Percentiles rank a stretch among this genome's conserved stretches.
Conservation (phyloP, 805 yeast species). For the Kurtzmaniella cleridarum region DNA sequence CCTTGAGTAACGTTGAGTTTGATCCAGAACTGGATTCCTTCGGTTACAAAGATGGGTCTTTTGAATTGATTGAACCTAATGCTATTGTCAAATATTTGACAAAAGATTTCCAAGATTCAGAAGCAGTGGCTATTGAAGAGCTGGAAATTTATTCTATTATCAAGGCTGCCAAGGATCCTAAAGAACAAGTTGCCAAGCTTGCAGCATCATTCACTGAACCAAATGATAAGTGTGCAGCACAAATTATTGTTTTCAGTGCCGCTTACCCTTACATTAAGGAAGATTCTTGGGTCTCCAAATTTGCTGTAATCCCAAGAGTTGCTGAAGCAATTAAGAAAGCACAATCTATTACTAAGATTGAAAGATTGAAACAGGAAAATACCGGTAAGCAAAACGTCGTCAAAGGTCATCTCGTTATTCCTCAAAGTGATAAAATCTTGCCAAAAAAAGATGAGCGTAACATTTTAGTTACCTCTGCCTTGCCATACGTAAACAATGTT, state of each 20-base stretch:
- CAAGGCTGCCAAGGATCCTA: slow-evolving; percentile 21
- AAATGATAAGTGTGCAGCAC: slow-evolving; percentile 39
- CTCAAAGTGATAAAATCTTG: slow-evolving; percentile 21
- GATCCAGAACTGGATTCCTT: slow-evolving; percentile 19
- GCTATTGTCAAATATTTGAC: slow-evolving; percentile 64
- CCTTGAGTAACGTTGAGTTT: slow-evolving; percentile 23
- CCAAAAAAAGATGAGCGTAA: slow-evolving; percentile 76
- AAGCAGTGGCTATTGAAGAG: slow-evolving; percentile 40
- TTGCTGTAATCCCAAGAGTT: slow-evolving; percentile 34
- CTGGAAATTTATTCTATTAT: slow-evolving; percentile 35
- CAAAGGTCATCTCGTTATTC: slow-evolving; percentile 26
- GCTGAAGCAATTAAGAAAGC: slow-evolving; percentile 43
- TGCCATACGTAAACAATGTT: slow-evolving; percentile 96
- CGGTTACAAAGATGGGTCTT: slow-evolving; percentile 22
- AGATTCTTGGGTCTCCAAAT: slow-evolving; percentile 38
- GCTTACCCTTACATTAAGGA: slow-evolving; percentile 39
- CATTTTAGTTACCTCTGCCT: slow-evolving; percentile 87
- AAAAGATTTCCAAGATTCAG: slow-evolving; percentile 37
- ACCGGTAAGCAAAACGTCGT: slow-evolving; percentile 34
- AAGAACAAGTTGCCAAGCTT: slow-evolving; percentile 1
- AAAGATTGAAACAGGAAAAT: slow-evolving; percentile 32
- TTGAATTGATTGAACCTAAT: slow-evolving; percentile 58
- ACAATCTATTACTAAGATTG: slow-evolving; percentile 31
- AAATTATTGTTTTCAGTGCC: slow-evolving; percentile 55
- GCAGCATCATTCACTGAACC: background rate